A percentile compares a stretch with the other conserved stretches of the same genome.
Conservation (phyloP, 257 asterid genomes). For the Rubia yunnanensis region DNA sequence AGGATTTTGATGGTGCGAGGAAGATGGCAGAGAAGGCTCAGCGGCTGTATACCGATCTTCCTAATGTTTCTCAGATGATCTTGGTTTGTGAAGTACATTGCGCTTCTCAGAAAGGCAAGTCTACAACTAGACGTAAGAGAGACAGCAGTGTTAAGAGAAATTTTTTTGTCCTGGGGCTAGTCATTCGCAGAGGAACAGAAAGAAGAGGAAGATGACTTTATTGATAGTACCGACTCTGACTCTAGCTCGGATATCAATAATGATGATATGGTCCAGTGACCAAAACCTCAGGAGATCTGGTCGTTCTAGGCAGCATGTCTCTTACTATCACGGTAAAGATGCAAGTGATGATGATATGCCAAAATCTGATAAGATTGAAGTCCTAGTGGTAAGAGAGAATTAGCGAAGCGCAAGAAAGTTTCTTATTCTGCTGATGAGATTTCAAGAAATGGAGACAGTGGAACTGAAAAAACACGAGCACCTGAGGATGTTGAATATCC, state of each 20-base stretch:
- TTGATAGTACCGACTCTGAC: constrained; percentile 18
- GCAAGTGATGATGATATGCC: constrained; percentile 19
- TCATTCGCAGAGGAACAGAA: constrained; percentile 5
- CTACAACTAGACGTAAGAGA: constrained; percentile 1
- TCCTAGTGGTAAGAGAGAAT: not conserved
- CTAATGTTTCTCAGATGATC: constrained; percentile 31
- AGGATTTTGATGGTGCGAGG: constrained; percentile 39
- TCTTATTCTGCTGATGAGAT: constrained; percentile 12
- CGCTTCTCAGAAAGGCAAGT: constrained; percentile 20
- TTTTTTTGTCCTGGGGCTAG: not conserved
- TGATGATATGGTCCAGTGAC: constrained; percentile 9
- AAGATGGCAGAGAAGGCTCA: constrained; percentile 35
- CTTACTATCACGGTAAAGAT: constrained; percentile 22
- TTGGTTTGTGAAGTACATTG: constrained; percentile 55
- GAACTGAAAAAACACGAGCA: constrained; percentile 3
- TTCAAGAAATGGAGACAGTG: constrained; percentile 14
- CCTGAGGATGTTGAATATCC: constrained; percentile 22
- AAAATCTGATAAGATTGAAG: constrained; percentile 8
- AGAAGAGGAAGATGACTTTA: constrained; percentile 17
- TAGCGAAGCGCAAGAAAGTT: constrained; percentile 5
- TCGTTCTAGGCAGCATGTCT: constrained; percentile 26
- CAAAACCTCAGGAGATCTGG: constrained; percentile 20
- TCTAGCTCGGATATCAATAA: constrained; percentile 10
- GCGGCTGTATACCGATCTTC: constrained; percentile 31
- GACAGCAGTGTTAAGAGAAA: not conserved